These are phyloP conservation scores for Ceratocystis papillata DNA, from an alignment of 2,329 filamentous ascomycete genomes.

Conservation along the genomic window DNA sequence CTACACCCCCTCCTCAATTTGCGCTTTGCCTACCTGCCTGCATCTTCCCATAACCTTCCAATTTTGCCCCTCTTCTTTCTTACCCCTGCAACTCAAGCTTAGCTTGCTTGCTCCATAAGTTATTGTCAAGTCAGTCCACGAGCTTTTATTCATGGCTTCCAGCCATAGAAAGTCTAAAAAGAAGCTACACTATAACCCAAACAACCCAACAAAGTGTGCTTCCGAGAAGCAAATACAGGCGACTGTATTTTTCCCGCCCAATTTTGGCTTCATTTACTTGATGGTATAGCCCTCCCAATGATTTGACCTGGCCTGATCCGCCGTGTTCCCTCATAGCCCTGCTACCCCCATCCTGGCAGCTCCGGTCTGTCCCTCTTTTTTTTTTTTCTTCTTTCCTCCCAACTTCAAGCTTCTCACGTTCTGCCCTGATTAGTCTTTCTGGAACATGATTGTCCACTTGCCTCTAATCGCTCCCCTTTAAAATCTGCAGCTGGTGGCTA, in stretches of 20 bases:
- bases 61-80: constrained; percentile 11
- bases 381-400: constrained; percentile 7
- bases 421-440: constrained; percentile 13
- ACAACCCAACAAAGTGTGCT: background rate
- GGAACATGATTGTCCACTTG: constrained; percentile 12
- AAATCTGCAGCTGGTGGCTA: constrained; percentile 13
- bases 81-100: background rate
- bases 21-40: background rate
- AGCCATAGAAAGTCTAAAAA: background rate
- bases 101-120: constrained; percentile 1
- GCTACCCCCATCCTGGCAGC: constrained; percentile 9
- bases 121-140: background rate
- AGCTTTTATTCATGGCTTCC: background rate
- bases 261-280: background rate
- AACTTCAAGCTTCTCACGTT: constrained; percentile 11
- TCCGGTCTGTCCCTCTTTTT: constrained; percentile 13
- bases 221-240: background rate
- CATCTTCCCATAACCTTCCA: constrained; percentile 9
- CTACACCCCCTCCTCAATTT: constrained; percentile 11
- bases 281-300: constrained; percentile 1
- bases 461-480: constrained; percentile 11
- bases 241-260: background rate
- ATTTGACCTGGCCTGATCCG: constrained; percentile 9
- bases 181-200: background rate
- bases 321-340: constrained; percentile 1